These are phyloP conservation scores for Haematococcus sp. DNA, from an alignment of 139 green algal species.

Conservation along the genomic window DNA sequence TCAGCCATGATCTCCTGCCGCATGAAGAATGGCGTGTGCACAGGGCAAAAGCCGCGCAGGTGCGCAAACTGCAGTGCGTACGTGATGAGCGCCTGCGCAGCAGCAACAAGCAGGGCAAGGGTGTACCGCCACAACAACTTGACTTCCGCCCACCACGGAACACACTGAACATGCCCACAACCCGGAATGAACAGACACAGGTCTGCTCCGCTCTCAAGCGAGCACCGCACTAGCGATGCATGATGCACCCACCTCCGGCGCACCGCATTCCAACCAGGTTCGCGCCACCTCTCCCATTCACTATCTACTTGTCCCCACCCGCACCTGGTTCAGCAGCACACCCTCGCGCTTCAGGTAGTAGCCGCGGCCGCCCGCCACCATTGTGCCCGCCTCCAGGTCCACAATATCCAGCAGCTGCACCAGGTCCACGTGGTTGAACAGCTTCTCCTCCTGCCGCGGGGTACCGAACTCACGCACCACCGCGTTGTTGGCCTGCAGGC, in stretches of 20 bases:
- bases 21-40: constrained; percentile 95
- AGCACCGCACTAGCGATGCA: no score
- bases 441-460: constrained; percentile 53
- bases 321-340: constrained; percentile 95
- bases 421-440: constrained; percentile 96
- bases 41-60: constrained; percentile 66
- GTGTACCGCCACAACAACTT: background rate
- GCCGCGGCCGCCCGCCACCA: constrained; percentile 78
- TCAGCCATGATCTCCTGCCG: constrained; percentile 93
- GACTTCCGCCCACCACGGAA: constrained; percentile 58
- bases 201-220: no score
- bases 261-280: no score
- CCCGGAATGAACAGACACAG: no score
- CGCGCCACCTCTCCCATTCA: no score
- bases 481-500: constrained; percentile 82
- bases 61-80: constrained; percentile 77
- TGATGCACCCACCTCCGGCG: no score
- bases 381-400: constrained; percentile 81
- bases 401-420: constrained; percentile 90
- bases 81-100: constrained; percentile 38
- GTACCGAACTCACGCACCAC: constrained; percentile 76
- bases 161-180: no score
- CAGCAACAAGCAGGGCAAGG: background rate
- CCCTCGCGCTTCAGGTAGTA: constrained; percentile 94
- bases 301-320: constrained; percentile 11